Evolutionary conservation across 2,329 filamentous ascomycete species (phyloP).

Genomic region (Nemania diffusa): DNA sequence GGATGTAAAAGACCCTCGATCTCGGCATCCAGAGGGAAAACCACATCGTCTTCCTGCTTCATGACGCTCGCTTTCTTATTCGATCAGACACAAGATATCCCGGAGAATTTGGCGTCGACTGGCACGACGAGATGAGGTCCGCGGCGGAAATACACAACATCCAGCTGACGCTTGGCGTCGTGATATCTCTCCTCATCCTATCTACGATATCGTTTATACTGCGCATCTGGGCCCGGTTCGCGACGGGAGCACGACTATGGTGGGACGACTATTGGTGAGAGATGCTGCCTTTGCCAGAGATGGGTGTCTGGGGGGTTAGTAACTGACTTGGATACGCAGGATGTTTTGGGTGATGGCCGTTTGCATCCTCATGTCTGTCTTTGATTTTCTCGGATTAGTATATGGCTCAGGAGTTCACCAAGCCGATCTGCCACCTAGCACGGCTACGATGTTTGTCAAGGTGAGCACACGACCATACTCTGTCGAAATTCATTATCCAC

Average conservation of each 20-base stretch:
- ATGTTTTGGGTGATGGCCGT: slow-evolving; percentile 46
- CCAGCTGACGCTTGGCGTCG: slow-evolving; percentile 45
- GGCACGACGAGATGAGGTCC: slow-evolving; percentile 33
- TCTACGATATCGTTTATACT: slow-evolving; percentile 43
- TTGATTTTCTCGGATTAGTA: slow-evolving; percentile 41
- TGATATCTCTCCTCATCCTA: slow-evolving; percentile 42
- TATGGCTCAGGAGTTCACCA: slow-evolving; percentile 44
- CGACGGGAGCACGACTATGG: slow-evolving; percentile 44
- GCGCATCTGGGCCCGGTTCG: slow-evolving; percentile 43
- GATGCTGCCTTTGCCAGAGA: background rate
- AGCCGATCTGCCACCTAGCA: slow-evolving; percentile 35
- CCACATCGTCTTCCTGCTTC: background rate
- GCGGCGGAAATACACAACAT: slow-evolving; percentile 40
- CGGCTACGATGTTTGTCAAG: slow-evolving; percentile 41
- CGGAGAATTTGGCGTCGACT: slow-evolving; percentile 2
- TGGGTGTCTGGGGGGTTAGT: background rate
- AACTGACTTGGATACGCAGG: slow-evolving; percentile 32
- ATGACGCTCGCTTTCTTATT: slow-evolving; percentile 16
- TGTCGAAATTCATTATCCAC: background rate
- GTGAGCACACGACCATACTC: slow-evolving; percentile 26
- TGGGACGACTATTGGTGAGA: slow-evolving; percentile 45
- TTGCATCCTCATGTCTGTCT: slow-evolving; percentile 41
- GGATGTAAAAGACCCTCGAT: slow-evolving; percentile 10
- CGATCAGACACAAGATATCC: slow-evolving; percentile 11
- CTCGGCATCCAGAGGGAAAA: slow-evolving; percentile 15